Evolutionary conservation across 805 yeast species (phyloP), one percentile per base, ranked within the genome.

Genomic region (Kazachstania kunashirensis): DNA sequence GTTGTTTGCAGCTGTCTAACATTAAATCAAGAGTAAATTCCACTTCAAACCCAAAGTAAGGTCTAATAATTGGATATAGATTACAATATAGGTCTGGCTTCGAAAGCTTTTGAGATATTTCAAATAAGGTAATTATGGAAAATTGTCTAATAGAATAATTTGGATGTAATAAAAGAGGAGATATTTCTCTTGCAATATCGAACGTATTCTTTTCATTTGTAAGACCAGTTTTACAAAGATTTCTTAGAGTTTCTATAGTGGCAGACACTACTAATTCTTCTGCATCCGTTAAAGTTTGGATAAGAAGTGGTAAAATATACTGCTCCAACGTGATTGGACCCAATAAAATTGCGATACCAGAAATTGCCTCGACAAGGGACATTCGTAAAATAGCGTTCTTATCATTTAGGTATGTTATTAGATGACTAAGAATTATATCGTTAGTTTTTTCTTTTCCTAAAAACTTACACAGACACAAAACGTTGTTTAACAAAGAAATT

Each of bases 391-490:
- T 70, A 0, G 79, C 63, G 49, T 77, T 76, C 38, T 75, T 69
- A 52, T 88, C 96, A 56, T 92, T 92, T 44, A 92, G 61, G 51
- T 86, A 92, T 0, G 97, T 88, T 30, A 92, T 88, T 38, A 88
- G 63, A 62, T 92, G 97, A 31, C 95, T 86, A 32, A 92, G 61
- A 16, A 92, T 77, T 28, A 92, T 66, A 53, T 92, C 97, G 51
- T 84, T 88, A 0, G 96, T 81, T 46, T 77, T 83, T 37, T 84
- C 94, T 38, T 79, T 76, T 0, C 96, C 96, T 52, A 92, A 78
- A 40, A 81, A 82, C 8, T 77, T 67, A 48, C 96, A 84, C 3
- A 92, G 57, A 0, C 86, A 83, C 6, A 81, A 63, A n/a, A 88
- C 79, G 42, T 83, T 75, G 29, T 69, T 62, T 32, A 92, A 63